phyloP scores from a whole-genome alignment of 371 early-diverging fungal genomes.

The Mucor mucedo region DNA sequence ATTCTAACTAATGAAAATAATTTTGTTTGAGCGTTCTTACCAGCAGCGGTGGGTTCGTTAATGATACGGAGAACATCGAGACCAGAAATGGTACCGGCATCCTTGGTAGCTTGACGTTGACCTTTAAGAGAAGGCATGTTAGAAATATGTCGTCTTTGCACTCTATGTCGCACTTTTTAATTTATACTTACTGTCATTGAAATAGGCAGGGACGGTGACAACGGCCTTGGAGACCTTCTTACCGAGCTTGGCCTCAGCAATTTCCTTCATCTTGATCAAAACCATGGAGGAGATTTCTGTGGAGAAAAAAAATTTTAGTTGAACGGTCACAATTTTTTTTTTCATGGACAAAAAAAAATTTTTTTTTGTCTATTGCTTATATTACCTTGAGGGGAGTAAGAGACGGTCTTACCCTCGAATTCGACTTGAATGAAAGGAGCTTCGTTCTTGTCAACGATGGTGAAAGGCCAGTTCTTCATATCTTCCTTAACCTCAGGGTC shows the following conservation, averaged over 20 bases:
- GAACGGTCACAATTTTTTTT: conserved; percentile 12
- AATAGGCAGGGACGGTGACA: conserved; percentile 94
- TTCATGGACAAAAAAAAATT: not conserved
- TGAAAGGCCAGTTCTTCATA: conserved; percentile 91
- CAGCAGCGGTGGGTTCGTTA: conserved; percentile 95
- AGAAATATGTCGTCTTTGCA: not conserved
- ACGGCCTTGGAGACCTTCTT: conserved; percentile 87
- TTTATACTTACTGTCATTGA: conserved; percentile 55
- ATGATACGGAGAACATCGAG: conserved; percentile 87
- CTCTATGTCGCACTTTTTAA: not conserved
- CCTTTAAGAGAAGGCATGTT: conserved; percentile 55
- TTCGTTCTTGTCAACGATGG: conserved; percentile 72
- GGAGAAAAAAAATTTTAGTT: not conserved
- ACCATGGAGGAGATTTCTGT: conserved; percentile 90
- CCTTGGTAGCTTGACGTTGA: conserved; percentile 59
- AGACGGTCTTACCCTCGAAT: conserved; percentile 78
- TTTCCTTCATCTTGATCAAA: conserved; percentile 91
- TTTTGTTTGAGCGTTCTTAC: conserved; percentile 13
- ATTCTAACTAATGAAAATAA: not conserved
- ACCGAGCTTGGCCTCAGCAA: conserved; percentile 87
- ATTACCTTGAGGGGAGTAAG: conserved; percentile 80
- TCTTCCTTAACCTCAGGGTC: conserved; percentile 89
- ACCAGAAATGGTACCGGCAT: conserved; percentile 82
- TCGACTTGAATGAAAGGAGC: conserved; percentile 84
- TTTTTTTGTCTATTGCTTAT: conserved; percentile 4